Percentiles rank a stretch among this genome's conserved stretches.
phyloP scores from a whole-genome alignment of 139 green algal genomes.

The Yamagishiella unicocca region DNA sequence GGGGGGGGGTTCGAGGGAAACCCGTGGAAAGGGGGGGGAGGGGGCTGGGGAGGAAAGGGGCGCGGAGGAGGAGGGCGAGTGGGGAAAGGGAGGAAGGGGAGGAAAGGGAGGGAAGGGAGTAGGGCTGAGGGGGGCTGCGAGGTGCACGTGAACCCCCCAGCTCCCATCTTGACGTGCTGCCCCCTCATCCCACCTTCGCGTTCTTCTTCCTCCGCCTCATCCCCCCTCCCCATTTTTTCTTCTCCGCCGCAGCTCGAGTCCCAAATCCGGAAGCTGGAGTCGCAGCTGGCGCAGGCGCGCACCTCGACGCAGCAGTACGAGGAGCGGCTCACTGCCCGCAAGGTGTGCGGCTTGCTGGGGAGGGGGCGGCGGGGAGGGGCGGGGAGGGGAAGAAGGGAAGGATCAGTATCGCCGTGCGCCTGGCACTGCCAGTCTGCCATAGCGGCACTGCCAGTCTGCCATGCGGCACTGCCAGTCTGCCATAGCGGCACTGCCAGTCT shows the following conservation, averaged over 20 bases:
- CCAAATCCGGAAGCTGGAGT: conserved; percentile 44
- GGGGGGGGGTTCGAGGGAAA: not conserved
- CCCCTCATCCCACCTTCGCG: not conserved
- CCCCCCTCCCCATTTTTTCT: not conserved
- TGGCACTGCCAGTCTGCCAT: too few species aligned
- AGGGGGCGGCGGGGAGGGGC: not conserved
- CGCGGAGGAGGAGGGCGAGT: not conserved
- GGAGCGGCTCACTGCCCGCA: conserved; percentile 26
- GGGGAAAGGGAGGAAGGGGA: too few species aligned
- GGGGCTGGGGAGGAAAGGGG: not conserved
- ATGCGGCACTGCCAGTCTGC: too few species aligned
- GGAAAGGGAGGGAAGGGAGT: not conserved
- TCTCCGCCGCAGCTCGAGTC: conserved; percentile 47
- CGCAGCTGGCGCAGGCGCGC: conserved; percentile 47
- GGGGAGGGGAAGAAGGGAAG: not conserved
- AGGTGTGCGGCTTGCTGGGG: conserved; percentile 16
- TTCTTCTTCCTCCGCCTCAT: not conserved
- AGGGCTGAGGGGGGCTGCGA: too few species aligned
- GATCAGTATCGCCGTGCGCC: too few species aligned
- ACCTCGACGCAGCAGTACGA: conserved; percentile 45
- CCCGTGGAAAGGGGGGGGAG: too few species aligned
- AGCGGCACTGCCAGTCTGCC: too few species aligned
- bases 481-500: too few species aligned
- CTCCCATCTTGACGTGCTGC: not conserved
- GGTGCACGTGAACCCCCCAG: too few species aligned